Percentiles rank a stretch among this genome's conserved stretches.
Conservation (phyloP, 2,329 filamentous ascomycete genomes). For the Apiospora marii region DNA sequence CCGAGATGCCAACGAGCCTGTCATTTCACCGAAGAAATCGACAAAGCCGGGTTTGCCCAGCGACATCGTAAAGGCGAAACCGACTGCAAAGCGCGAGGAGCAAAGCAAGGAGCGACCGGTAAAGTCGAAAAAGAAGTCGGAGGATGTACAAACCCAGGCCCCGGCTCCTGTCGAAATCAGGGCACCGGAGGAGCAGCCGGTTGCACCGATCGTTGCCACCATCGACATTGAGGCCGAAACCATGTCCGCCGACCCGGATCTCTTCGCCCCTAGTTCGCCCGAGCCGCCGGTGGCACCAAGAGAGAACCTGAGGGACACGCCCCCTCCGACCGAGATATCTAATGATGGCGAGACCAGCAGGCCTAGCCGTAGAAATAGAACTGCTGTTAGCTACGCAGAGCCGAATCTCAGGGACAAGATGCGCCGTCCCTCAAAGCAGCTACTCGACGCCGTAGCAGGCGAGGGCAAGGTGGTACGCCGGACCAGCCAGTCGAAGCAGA, state of each 20-base stretch:
- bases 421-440: slow-evolving; percentile 78
- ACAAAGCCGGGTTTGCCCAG: slow-evolving; percentile 44
- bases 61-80: slow-evolving; percentile 50
- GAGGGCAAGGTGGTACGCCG: slow-evolving; percentile 62
- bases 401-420: slow-evolving; percentile 85
- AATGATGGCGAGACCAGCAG: slow-evolving; percentile 65
- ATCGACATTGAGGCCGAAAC: slow-evolving; percentile 41
- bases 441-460: slow-evolving; percentile 77
- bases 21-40: slow-evolving; percentile 65
- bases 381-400: slow-evolving; percentile 81
- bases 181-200: slow-evolving; percentile 30
- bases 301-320: slow-evolving; percentile 58
- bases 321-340: slow-evolving; percentile 66
- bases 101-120: slow-evolving; percentile 27
- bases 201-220: slow-evolving; percentile 30
- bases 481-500: slow-evolving; percentile 45
- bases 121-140: slow-evolving; percentile 34
- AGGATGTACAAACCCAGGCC: slow-evolving; percentile 24
- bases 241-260: slow-evolving; percentile 49
- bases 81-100: slow-evolving; percentile 40
- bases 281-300: slow-evolving; percentile 46
- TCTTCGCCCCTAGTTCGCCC: slow-evolving; percentile 58
- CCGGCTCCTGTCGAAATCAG: slow-evolving; percentile 41
- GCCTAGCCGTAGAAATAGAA: slow-evolving; percentile 71
- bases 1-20: slow-evolving; percentile 68